Base-by-base conservation (phyloP, 2,329 filamentous ascomycete species). In the Ophiocordyceps sinensis region DNA sequence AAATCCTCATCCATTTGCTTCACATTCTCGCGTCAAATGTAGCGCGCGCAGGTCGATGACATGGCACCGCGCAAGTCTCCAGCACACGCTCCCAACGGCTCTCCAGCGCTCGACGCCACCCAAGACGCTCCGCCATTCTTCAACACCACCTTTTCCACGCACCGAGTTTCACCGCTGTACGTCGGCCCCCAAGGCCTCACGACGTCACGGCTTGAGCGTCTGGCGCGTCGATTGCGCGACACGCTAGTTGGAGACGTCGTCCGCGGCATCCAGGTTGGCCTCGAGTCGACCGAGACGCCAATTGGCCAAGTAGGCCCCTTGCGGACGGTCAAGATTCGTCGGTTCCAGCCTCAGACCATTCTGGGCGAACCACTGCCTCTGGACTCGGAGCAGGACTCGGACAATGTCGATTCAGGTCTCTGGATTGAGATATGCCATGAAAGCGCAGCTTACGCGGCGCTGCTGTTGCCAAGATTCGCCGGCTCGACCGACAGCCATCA, bases 131-230 rank as follows among this genome's bases (percentile, higher is more conserved):
- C 63, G 21, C 64, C 65, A 3, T 70, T 78, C 53, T 74, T 73
- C 61, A 71, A 74, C 58, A 75, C 69, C 0, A 75, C 72, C 13
- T 77, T 75, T 47, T 71, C 73, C 4, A 68, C 68, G 6, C 67
- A 75, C 49, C 70, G 71, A 37, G 64, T 67, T 3, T 76, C 73
- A 0, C 71, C 73, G 1, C 59, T 78, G 1, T 66, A 68, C 50
- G 44, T 72, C 19, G 71, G 70, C 21, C 41, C 55, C 3, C 55
- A 65, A 3, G 49, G 51, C 13, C 58, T 75, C 1, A 59, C 58
- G 0, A 37, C 53, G 0, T 35, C 51, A 0, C 62, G 65, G 3
- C 61, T 77, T 3, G 53, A 60, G 13, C 42, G 53, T 0, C 58
- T 77, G 0, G 65, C 69, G 1, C 62, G 63, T 8, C 62, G 68